Evolutionary conservation across 257 asterid genomes (phyloP), one percentile per base, ranked within the genome.

Genomic region (Mentha longifolia): DNA sequence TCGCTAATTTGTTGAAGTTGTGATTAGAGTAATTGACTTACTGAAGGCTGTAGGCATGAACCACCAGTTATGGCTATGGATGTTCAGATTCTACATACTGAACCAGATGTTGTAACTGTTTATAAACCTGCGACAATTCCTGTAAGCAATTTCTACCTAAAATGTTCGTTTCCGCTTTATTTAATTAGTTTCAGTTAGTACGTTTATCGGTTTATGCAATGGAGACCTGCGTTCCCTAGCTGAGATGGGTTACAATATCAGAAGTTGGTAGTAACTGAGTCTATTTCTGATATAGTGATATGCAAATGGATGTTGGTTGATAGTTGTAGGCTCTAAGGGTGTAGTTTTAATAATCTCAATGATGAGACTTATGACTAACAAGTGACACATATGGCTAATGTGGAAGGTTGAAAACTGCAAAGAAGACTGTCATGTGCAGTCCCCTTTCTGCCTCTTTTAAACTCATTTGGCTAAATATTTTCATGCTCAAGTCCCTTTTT

Each of bases 81-180:
- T 76, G 84, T 95, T 51, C 73, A 85, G 86, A 78, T 95, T 85
- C 94, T 95, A 70, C 86, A 83, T 67, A 77, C 80, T 49, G 98
- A 89, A 22, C 84, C 90, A 42, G 96, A 95, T 62, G 96, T 89
- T 63, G 43, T 95, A 76, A 84, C 98, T 60, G 81, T 95, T 73
- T 86, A 86, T 78, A 95, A 95, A 84, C 99, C 99, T 42, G 99
- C 98, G 14, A 86, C 99, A 62, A 87, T 87, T 79, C 99, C 98
- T 35, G 99, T 95, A 86, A 95, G 99, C 80, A 70, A 73, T 65
- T 74, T 37, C 22, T 52, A 62, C 63, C 73, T 51, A 35, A 66
- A 42, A 28, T 52, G 52, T n/a, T 19, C 47, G 50, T 65, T 65
- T 69, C 17, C 14, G 20, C 58, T 51, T 6, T 4, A 13, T 57